Conservation (phyloP, 306 rosid species). For the Carpinus viminea region DNA sequence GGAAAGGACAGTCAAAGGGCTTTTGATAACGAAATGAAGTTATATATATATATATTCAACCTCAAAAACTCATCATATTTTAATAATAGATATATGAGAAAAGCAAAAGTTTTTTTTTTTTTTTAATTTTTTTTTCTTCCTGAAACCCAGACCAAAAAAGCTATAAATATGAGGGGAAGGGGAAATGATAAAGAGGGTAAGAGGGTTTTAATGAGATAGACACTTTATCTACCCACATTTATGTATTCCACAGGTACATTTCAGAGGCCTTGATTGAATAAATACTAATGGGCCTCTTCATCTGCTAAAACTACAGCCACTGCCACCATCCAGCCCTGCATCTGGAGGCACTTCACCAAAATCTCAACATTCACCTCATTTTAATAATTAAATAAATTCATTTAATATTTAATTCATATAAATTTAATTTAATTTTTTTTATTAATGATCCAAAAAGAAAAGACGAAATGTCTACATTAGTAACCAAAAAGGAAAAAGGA, state of each 20-base stretch:
- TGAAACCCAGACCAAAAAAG: constrained; percentile 2
- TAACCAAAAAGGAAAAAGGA: background rate
- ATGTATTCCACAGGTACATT: background rate
- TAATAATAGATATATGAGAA: background rate
- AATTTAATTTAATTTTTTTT: too few species aligned
- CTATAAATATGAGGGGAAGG: background rate
- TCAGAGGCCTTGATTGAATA: constrained; percentile 13
- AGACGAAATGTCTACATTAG: too few species aligned
- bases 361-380: too few species aligned
- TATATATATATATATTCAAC: background rate
- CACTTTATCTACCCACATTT: background rate
- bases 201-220: background rate
- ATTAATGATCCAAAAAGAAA: too few species aligned
- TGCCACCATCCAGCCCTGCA: background rate
- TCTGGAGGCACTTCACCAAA: too few species aligned
- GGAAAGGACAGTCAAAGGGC: background rate
- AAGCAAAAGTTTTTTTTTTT: background rate
- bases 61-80: background rate
- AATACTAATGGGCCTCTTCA: background rate
- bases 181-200: background rate
- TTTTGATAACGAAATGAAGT: background rate
- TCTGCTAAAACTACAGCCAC: background rate
- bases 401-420: too few species aligned
- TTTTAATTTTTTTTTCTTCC: background rate
- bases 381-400: too few species aligned